Evolutionary conservation across 225 moss, liverwort and hornwort genomes (phyloP).

Genomic region (Asterella californica): DNA sequence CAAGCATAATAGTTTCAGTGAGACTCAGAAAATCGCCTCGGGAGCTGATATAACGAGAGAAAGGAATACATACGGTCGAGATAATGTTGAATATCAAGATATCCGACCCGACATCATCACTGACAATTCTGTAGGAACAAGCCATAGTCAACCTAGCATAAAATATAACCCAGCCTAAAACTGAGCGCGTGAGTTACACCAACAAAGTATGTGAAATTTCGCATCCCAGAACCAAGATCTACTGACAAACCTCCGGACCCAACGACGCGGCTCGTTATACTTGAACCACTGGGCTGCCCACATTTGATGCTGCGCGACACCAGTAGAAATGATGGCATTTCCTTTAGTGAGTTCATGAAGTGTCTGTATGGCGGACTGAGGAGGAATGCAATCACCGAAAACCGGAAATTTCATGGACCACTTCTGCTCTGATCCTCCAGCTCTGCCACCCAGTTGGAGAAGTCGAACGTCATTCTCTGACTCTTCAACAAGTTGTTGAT

Average conservation of each 20-base stretch:
- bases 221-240: background rate
- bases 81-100: too few species aligned
- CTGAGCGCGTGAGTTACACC: too few species aligned
- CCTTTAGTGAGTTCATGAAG: constrained; percentile 81
- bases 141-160: too few species aligned
- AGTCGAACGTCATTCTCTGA: constrained; percentile 51
- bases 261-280: constrained; percentile 85
- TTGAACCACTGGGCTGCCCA: constrained; percentile 96
- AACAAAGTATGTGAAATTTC: background rate
- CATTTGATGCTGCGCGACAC: constrained; percentile 99
- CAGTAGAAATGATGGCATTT: constrained; percentile 92
- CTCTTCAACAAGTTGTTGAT: constrained; percentile 64
- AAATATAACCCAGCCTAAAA: too few species aligned
- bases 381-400: constrained; percentile 66
- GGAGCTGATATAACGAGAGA: too few species aligned
- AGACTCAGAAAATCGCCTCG: too few species aligned
- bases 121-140: background rate
- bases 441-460: constrained; percentile 70
- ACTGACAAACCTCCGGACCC: constrained; percentile 70
- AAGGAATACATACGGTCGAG: background rate
- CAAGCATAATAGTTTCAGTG: background rate
- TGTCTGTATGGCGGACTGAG: constrained; percentile 78
- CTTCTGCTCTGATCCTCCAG: constrained; percentile 58
- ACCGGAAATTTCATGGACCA: constrained; percentile 71
- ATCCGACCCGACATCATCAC: background rate